A percentile compares a stretch with the other conserved stretches of the same genome.
Evolutionary conservation across 805 yeast species (phyloP).

Genomic region (Kodamaea nitidulidarum): DNA sequence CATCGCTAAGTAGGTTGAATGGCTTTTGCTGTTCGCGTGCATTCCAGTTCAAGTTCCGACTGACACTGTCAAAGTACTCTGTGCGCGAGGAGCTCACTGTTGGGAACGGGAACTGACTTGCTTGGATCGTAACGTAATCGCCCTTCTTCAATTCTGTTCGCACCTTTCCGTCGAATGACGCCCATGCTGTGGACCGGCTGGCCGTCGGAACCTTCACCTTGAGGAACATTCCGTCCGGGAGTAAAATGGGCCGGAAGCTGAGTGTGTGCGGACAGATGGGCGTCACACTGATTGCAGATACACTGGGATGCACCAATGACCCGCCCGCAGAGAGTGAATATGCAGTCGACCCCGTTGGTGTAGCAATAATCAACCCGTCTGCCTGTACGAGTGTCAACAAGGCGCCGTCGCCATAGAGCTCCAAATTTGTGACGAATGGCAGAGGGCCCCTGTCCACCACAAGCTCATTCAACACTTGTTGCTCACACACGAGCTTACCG

Average conservation of each 20-base stretch:
- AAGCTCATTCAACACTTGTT: constrained; percentile 83
- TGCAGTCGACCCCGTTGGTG: constrained; percentile 96
- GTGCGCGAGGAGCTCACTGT: constrained; percentile 73
- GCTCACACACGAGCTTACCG: constrained; percentile 55
- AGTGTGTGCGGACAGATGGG: constrained; percentile 96
- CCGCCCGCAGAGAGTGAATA: constrained; percentile 96
- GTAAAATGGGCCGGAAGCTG: constrained; percentile 84
- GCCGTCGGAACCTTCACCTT: constrained; percentile 74
- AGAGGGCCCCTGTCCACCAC: constrained; percentile 93
- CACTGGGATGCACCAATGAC: constrained; percentile 89
- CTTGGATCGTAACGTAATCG: constrained; percentile 78
- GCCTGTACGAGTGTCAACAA: constrained; percentile 88
- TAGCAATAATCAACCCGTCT: constrained; percentile 87
- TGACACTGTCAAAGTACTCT: constrained; percentile 79
- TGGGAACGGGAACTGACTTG: constrained; percentile 91
- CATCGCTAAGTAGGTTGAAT: constrained; percentile 55
- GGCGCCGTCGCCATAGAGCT: constrained; percentile 82
- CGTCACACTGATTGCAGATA: constrained; percentile 86
- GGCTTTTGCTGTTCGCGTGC: constrained; percentile 85
- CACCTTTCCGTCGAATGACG: constrained; percentile 90
- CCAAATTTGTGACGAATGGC: constrained; percentile 86
- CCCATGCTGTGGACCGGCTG: constrained; percentile 92
- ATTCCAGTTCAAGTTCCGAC: constrained; percentile 90
- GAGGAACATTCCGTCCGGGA: constrained; percentile 89
- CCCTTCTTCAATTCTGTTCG: constrained; percentile 79